Evolutionary conservation across 768 basidiomycete genomes (phyloP).

Genomic region (Kwoniella sp.): DNA sequence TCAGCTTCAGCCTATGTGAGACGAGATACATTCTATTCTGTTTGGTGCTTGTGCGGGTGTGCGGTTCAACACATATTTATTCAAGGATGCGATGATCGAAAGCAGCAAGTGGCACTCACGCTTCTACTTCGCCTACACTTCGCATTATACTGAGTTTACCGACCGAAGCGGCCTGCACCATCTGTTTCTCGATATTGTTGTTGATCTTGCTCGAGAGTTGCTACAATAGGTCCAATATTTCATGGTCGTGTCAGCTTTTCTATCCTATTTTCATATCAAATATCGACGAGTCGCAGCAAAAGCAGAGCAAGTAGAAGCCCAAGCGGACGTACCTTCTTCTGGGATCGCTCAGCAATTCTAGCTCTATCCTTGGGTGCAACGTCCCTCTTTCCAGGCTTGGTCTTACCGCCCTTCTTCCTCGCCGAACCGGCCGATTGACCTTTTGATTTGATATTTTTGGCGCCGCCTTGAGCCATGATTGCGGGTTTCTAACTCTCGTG

Average conservation of each 20-base stretch:
- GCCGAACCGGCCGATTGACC: constrained; percentile 64
- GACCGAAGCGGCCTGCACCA: constrained; percentile 81
- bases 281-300: neutral
- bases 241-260: no score
- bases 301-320: no score
- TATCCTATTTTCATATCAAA: no score
- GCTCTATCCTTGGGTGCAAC: constrained; percentile 79
- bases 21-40: no score
- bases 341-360: constrained; percentile 71
- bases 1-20: neutral
- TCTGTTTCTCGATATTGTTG: constrained; percentile 85
- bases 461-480: constrained; percentile 74
- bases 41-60: no score
- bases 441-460: constrained; percentile 68
- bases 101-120: no score
- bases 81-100: no score
- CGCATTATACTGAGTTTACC: constrained; percentile 94
- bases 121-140: constrained; percentile 44
- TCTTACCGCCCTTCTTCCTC: constrained; percentile 66
- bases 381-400: constrained; percentile 76
- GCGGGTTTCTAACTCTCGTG: neutral
- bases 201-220: constrained; percentile 86
- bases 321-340: constrained; percentile 75
- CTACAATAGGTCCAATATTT: no score
- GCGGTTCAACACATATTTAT: no score